Percentiles rank a stretch among this genome's conserved stretches.
Conservation (phyloP, 371 early-diverging fungal genomes). For the Blakeslea trispora region DNA sequence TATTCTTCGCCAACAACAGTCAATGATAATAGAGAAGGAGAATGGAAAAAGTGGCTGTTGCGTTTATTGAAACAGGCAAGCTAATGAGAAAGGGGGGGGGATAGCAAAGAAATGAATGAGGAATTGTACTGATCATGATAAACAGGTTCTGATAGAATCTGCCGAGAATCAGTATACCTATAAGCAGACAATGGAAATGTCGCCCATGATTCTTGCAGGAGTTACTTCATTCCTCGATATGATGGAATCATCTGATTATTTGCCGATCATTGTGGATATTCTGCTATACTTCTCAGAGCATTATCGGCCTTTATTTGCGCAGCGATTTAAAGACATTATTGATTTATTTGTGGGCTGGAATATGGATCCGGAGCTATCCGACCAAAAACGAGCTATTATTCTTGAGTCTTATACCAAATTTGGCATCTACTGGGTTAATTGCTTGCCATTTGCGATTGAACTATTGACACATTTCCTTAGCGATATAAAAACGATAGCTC, state of each 20-base stretch:
- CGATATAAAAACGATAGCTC: constrained; percentile 27
- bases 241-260: constrained; percentile 39
- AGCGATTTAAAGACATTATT: constrained; percentile 56
- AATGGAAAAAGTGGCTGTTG: constrained; percentile 34
- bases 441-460: constrained; percentile 44
- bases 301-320: constrained; percentile 31
- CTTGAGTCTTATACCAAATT: constrained; percentile 25
- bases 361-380: constrained; percentile 53
- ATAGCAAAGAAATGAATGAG: too few species aligned
- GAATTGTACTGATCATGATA: too few species aligned
- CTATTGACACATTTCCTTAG: constrained; percentile 55
- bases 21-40: constrained; percentile 18
- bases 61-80: constrained; percentile 21
- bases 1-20: constrained; percentile 8
- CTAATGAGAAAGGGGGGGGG: too few species aligned
- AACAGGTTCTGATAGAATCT: constrained; percentile 17
- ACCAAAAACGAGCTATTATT: constrained; percentile 26
- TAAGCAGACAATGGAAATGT: constrained; percentile 27
- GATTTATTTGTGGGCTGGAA: constrained; percentile 74
- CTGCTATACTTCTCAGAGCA: constrained; percentile 27
- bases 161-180: constrained; percentile 21
- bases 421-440: constrained; percentile 25
- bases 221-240: constrained; percentile 43
- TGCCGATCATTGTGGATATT: constrained; percentile 31
- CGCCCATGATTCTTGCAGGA: constrained; percentile 27